phyloP scores from a whole-genome alignment of 164 flowering plant genomes.

The Vitis rotundifolia region DNA sequence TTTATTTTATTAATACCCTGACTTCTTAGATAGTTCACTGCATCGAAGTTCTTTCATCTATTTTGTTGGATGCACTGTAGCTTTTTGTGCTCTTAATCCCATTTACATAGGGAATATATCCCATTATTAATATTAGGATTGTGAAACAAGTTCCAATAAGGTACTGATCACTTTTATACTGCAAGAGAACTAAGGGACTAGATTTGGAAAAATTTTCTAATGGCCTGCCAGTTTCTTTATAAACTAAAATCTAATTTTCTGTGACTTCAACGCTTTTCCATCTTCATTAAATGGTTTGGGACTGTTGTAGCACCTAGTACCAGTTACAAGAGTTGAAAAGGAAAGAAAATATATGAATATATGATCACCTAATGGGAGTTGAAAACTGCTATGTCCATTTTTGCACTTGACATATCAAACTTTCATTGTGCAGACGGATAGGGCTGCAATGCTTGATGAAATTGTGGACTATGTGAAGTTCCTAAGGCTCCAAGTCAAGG shows the following conservation, averaged over 20 bases:
- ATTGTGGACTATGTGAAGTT: slow-evolving; percentile 68
- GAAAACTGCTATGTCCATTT: background rate
- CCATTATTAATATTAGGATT: background rate
- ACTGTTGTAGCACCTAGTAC: background rate
- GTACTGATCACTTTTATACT: background rate
- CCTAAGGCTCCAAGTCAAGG: slow-evolving; percentile 70
- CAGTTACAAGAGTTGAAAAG: background rate
- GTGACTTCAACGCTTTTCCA: background rate
- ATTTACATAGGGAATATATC: background rate
- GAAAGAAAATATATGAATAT: background rate
- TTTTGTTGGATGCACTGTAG: background rate
- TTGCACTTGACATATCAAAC: background rate
- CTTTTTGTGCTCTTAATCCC: background rate
- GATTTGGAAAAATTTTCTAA: background rate
- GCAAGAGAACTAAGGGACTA: background rate
- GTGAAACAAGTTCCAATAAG: background rate
- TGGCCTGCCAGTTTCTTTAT: background rate
- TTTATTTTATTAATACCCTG: too few relatives aligned
- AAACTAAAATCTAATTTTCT: background rate
- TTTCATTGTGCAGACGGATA: slow-evolving; percentile 43
- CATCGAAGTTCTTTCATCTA: too few relatives aligned
- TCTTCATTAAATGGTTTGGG: background rate
- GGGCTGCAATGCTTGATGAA: slow-evolving; percentile 71
- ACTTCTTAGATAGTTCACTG: too few relatives aligned
- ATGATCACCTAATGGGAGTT: background rate